Evolutionary conservation across 139 green algal genomes (phyloP).

Genomic region (Limnomonas spitsbergensis): DNA sequence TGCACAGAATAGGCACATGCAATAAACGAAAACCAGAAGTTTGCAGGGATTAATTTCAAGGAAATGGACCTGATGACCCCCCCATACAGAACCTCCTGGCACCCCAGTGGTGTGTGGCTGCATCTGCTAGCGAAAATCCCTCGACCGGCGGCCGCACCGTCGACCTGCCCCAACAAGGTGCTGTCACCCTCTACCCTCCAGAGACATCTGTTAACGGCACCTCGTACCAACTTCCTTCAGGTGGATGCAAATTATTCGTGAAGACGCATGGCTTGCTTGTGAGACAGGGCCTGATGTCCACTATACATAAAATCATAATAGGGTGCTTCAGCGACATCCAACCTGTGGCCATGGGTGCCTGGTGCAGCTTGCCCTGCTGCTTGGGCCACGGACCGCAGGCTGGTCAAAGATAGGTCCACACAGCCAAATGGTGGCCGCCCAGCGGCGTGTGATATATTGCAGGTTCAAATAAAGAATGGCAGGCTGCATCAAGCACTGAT

Average conservation of each 20-base stretch:
- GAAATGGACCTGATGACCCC: neutral
- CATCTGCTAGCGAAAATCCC: neutral
- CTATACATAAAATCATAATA: neutral
- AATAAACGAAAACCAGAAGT: no score
- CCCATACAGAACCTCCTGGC: slow-evolving; percentile 5
- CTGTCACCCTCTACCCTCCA: neutral
- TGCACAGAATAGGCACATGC: no score
- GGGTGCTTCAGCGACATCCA: no score
- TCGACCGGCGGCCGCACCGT: neutral
- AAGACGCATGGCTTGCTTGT: neutral
- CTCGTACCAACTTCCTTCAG: neutral
- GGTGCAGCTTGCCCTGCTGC: no score
- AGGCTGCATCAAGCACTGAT: no score
- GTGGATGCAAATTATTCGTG: neutral
- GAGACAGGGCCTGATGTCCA: neutral
- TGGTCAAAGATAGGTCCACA: no score
- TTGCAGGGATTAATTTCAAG: neutral
- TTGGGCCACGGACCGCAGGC: no score
- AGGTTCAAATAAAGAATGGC: no score
- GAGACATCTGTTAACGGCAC: neutral
- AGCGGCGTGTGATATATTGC: no score
- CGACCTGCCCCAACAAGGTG: neutral
- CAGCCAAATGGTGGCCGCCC: no score
- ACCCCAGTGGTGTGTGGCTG: slow-evolving; percentile 2
- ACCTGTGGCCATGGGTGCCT: no score